Percentiles rank a stretch among this genome's conserved stretches.
These are phyloP conservation scores for Paracoccidioides brasiliensis DNA, from an alignment of 2,329 filamentous ascomycete species.

Conservation along the genomic window DNA sequence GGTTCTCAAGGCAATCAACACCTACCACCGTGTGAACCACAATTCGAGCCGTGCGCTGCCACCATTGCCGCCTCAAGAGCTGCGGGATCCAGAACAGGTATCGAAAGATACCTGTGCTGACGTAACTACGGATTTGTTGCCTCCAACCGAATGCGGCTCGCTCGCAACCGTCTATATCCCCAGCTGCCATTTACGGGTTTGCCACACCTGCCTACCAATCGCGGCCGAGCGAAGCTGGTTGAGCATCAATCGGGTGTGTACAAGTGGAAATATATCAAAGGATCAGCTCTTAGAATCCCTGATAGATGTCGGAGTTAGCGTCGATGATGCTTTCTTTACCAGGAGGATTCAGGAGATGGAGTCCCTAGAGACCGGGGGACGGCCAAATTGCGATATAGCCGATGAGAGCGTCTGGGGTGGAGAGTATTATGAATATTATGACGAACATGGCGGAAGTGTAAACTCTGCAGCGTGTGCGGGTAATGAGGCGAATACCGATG, in stretches of 20 bases:
- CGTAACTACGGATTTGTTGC: background rate
- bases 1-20: slow-evolving; percentile 14
- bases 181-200: slow-evolving; percentile 4
- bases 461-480: too few species aligned
- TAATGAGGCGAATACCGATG: background rate
- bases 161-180: slow-evolving; percentile 4
- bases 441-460: too few species aligned
- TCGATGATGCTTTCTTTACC: background rate
- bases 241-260: slow-evolving; percentile 33
- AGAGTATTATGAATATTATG: background rate
- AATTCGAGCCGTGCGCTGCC: background rate
- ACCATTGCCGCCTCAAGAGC: background rate
- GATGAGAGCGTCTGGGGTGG: background rate
- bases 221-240: slow-evolving; percentile 31
- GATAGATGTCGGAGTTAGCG: background rate
- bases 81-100: too few species aligned
- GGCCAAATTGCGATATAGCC: background rate
- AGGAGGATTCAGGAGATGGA: background rate
- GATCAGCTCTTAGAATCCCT: background rate
- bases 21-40: background rate
- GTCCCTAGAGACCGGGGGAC: background rate
- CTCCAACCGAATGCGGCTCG: background rate
- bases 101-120: background rate
- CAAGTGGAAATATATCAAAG: slow-evolving; percentile 13
- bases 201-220: slow-evolving; percentile 9